Conservation (phyloP, 2,329 filamentous ascomycete species). For the Colletotrichum orchidophilum region DNA sequence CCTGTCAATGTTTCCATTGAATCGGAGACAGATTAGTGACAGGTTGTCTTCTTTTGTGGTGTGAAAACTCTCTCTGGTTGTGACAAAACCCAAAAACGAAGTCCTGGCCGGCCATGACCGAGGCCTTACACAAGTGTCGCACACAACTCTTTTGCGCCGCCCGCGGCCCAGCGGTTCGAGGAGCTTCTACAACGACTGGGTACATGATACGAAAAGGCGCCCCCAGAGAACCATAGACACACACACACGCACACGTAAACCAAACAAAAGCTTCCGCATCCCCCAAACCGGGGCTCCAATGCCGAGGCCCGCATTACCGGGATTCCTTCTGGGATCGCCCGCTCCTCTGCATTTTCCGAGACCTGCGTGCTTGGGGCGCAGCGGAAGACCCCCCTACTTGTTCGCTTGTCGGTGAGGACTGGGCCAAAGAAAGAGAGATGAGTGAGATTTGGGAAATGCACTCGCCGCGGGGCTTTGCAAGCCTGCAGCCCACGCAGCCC, state of each 20-base stretch:
- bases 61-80: not conserved
- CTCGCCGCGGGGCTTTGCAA: not conserved
- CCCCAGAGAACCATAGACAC: no score
- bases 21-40: slow-evolving; percentile 22
- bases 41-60: slow-evolving; percentile 9
- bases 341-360: slow-evolving; percentile 26
- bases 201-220: not conserved
- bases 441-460: not conserved
- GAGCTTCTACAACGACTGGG: not conserved
- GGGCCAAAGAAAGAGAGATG: not conserved
- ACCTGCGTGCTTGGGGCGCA: slow-evolving; percentile 22
- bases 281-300: slow-evolving; percentile 9
- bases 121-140: not conserved
- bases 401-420: slow-evolving; percentile 10
- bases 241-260: no score
- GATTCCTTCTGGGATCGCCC: slow-evolving; percentile 15
- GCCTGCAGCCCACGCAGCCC: not conserved
- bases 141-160: not conserved
- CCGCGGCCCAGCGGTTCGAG: not conserved
- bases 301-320: slow-evolving; percentile 30
- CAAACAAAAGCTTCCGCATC: slow-evolving; percentile 4
- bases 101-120: not conserved
- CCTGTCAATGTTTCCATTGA: slow-evolving; percentile 15
- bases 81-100: slow-evolving; percentile 2
- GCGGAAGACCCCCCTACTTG: slow-evolving; percentile 21